Evolutionary conservation across 148 eudicot species (phyloP).

Genomic region (Vaccinium macrocarpon): DNA sequence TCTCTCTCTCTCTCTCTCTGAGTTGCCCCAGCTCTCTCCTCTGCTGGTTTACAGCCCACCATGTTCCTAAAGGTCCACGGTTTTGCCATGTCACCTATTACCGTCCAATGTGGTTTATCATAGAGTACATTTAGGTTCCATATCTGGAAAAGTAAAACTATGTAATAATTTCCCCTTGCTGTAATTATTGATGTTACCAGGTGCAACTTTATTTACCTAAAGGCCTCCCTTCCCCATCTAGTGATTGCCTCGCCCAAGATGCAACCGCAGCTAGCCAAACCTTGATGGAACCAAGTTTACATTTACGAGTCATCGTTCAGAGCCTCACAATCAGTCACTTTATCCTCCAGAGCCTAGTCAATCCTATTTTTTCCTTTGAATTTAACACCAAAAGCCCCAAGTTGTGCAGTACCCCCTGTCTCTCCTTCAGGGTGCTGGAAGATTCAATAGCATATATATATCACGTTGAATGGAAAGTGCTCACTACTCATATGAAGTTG

Average conservation of each 20-base stretch:
- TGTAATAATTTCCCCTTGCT: constrained; percentile 1
- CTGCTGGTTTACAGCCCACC: not conserved
- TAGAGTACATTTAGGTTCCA: not conserved
- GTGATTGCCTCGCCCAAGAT: not conserved
- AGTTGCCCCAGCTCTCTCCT: not conserved
- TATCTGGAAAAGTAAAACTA: not conserved
- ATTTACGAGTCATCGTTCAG: not conserved
- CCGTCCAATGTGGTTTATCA: not conserved
- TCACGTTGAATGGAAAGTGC: too few species aligned
- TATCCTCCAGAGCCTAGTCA: not conserved
- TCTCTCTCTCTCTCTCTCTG: not conserved
- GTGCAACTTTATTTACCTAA: not conserved
- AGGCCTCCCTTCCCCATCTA: not conserved
- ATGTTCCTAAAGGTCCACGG: not conserved
- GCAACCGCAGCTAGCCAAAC: not conserved
- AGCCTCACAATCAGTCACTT: not conserved
- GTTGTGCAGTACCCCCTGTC: not conserved
- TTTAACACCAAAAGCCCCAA: not conserved
- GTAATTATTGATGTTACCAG: not conserved
- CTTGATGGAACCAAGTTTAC: not conserved
- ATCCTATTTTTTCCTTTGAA: not conserved
- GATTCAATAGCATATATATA: too few species aligned
- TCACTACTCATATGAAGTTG: not conserved
- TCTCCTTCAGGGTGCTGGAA: not conserved
- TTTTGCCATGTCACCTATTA: not conserved